phyloP scores from a whole-genome alignment of 2,329 filamentous ascomycete genomes.

The Aspergillus clavatus region DNA sequence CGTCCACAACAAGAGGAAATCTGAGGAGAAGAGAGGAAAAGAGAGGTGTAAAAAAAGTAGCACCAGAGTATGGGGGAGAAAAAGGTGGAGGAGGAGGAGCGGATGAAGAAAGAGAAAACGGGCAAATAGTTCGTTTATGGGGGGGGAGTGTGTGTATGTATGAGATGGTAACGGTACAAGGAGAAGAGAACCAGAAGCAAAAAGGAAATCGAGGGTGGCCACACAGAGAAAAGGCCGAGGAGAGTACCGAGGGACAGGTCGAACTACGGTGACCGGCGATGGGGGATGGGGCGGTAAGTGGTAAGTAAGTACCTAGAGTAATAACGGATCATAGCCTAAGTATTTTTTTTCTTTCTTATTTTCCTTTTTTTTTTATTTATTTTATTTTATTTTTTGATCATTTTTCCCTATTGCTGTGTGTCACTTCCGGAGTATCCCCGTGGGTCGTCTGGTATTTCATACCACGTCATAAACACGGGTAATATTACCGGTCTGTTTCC shows the following conservation, averaged over 20 bases:
- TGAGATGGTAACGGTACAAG: conserved; percentile 22
- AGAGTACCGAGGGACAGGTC: conserved; percentile 25
- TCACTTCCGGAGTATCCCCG: conserved; percentile 24
- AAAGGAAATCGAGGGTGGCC: conserved; percentile 18
- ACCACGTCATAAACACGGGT: conserved; percentile 19
- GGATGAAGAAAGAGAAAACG: conserved; percentile 18
- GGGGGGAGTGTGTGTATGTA: conserved; percentile 12
- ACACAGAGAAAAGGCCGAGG: conserved; percentile 16
- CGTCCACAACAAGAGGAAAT: too few species aligned
- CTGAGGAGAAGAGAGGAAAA: conserved; percentile 22
- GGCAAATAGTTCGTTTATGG: conserved; percentile 17
- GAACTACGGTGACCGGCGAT: conserved; percentile 9
- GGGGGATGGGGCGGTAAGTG: conserved; percentile 20
- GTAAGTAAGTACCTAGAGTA: too few species aligned
- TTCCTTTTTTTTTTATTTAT: conserved; percentile 8
- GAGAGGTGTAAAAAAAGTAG: conserved; percentile 15
- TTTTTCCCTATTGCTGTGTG: conserved; percentile 6
- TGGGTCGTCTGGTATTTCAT: conserved; percentile 19
- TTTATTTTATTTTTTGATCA: conserved; percentile 8
- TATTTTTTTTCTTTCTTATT: conserved; percentile 5
- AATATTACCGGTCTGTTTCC: conserved; percentile 29
- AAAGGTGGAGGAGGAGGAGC: conserved; percentile 19
- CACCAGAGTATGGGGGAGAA: conserved; percentile 21
- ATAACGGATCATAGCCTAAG: conserved; percentile 13
- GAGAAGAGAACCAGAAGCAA: conserved; percentile 13